These are phyloP conservation scores for Blastobotrys illinoisensis DNA, from an alignment of 1,139 yeast genomes.

Conservation along the genomic window DNA sequence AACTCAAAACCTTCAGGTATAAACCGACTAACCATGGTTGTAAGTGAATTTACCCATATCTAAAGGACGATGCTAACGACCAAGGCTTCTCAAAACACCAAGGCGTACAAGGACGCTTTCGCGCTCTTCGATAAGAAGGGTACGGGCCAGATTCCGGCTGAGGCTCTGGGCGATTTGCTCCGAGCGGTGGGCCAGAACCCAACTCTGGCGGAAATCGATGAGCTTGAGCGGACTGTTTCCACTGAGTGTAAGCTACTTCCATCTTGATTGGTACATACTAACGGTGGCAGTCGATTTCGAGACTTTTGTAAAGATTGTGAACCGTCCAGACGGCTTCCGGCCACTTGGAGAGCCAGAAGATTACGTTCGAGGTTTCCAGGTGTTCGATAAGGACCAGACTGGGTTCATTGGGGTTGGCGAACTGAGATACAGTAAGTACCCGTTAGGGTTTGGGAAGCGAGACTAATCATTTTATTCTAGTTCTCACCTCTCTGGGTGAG, in stretches of 20 bases:
- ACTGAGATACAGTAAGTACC: constrained; percentile 57
- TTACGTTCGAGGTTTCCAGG: constrained; percentile 95
- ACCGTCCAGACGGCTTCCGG: constrained; percentile 87
- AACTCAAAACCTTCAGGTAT: background rate
- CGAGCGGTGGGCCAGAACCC: constrained; percentile 99
- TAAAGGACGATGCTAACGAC: background rate
- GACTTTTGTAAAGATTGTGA: constrained; percentile 69
- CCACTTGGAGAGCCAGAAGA: constrained; percentile 94
- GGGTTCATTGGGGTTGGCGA: constrained; percentile 98
- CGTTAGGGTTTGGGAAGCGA: background rate
- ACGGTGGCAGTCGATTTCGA: constrained; percentile 53
- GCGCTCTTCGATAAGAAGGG: constrained; percentile 96
- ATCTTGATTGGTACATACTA: constrained; percentile 8
- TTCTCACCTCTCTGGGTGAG: constrained; percentile 90
- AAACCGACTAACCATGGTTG: constrained; percentile 12
- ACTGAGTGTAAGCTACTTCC: constrained; percentile 30
- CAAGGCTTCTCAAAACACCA: constrained; percentile 32
- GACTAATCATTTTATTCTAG: constrained; percentile 11
- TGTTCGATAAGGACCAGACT: constrained; percentile 90
- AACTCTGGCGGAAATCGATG: constrained; percentile 80
- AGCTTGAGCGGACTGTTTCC: constrained; percentile 49
- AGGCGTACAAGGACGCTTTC: constrained; percentile 93
- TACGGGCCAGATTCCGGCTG: constrained; percentile 85
- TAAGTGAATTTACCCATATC: constrained; percentile 6
- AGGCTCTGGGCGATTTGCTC: constrained; percentile 84